These are phyloP conservation scores for Tetragonia tetragonoides DNA, from an alignment of 148 eudicot genomes.

Conservation along the genomic window DNA sequence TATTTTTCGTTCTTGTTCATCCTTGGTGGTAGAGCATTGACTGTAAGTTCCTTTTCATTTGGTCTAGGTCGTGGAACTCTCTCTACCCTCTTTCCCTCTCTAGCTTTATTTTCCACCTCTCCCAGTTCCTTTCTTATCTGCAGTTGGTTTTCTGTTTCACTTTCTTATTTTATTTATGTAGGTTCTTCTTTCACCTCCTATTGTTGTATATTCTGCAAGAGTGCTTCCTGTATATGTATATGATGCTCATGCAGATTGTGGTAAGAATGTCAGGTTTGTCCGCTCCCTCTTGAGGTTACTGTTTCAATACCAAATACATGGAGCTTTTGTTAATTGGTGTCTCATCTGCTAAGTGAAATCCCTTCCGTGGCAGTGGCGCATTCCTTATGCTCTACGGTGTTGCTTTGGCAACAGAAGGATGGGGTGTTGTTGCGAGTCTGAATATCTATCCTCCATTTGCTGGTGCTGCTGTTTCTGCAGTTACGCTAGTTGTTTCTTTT, in stretches of 20 bases:
- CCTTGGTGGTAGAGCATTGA: slow-evolving; percentile 91
- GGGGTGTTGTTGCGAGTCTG: slow-evolving; percentile 99
- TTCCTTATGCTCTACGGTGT: slow-evolving; percentile 91
- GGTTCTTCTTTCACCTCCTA: slow-evolving; percentile 99
- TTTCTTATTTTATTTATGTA: slow-evolving; percentile 17
- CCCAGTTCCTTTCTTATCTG: slow-evolving; percentile 9
- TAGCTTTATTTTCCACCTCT: background rate
- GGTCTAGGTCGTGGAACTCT: background rate
- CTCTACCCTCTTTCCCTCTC: background rate
- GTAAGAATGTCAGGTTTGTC: slow-evolving; percentile 93
- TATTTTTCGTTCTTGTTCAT: slow-evolving; percentile 93
- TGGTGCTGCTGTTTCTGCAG: slow-evolving; percentile 99
- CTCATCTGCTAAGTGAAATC: slow-evolving; percentile 14
- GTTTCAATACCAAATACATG: background rate
- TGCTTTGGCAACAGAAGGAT: slow-evolving; percentile 93
- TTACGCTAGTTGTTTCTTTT: slow-evolving; percentile 94
- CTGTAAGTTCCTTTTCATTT: slow-evolving; percentile 54
- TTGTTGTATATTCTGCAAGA: slow-evolving; percentile 95
- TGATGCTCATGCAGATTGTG: slow-evolving; percentile 99
- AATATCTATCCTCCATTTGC: slow-evolving; percentile 94
- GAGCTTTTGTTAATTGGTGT: background rate
- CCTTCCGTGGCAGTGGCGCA: slow-evolving; percentile 62
- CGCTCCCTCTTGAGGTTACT: background rate
- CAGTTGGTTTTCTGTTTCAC: background rate
- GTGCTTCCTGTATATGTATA: slow-evolving; percentile 97